Evolutionary conservation across 805 yeast species (phyloP), one percentile per base, ranked within the genome.

Genomic region (Starmerella floris): DNA sequence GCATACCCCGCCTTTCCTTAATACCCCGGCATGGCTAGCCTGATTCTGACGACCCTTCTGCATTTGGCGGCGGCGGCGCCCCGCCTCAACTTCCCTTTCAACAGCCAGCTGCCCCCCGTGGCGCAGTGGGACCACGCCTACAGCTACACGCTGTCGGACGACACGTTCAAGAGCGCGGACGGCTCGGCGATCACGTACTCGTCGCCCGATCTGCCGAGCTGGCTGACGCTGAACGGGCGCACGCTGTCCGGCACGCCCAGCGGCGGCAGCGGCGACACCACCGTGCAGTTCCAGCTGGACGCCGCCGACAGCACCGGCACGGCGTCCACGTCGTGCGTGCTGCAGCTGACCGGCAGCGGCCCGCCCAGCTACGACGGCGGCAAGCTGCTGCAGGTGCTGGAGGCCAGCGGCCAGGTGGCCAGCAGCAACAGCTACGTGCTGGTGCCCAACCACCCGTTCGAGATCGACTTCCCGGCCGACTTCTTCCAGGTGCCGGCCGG

Each of bases 21-120:
- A n/a, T n/a, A n/a, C n/a, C n/a, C n/a, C n/a, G n/a, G n/a, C n/a
- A n/a, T n/a, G n/a, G n/a, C n/a, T n/a, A n/a, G n/a, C n/a, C n/a
- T n/a, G n/a, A n/a, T n/a, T n/a, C n/a, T n/a, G n/a, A n/a, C n/a
- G n/a, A n/a, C n/a, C n/a, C n/a, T n/a, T n/a, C n/a, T 46, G 26
- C 8, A 34, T 15, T 5, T 22, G 5, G 43, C 33, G 4, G n/a
- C 19, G 10, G 52, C 48, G 3, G 32, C 46, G 4, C 77, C 83
- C 5, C 65, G 68, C 40, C 66, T 70, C 31, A 82, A 81, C 35
- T 83, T 79, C 66, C 87, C 94, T n/a, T 74, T 85, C 57, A 62
- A 71, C 50, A 76, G 76, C 57, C 98, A 88, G 62, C 68, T 77
- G 20, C 97, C 97, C 4, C 79, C 84, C 27, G 83, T 91, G 13